Base-by-base conservation (phyloP, 768 basidiomycete genomes). In the Roridomyces roridus region DNA sequence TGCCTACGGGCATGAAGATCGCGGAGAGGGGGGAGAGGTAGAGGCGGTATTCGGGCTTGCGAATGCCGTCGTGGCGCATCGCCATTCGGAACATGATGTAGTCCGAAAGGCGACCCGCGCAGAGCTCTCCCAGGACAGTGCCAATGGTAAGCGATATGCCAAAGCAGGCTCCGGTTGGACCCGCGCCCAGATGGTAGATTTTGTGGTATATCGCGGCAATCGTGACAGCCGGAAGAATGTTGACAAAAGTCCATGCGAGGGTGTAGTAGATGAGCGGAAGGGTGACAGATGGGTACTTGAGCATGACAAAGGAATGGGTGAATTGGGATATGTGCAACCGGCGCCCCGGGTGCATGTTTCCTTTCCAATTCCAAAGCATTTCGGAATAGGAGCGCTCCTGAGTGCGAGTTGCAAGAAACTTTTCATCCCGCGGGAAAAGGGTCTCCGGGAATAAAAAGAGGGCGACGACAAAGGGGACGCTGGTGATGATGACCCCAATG, bases 401-500 rank as follows among this genome's bases (percentile, higher is more conserved):
- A 15, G 47, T 56, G 24, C 55, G 55, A n/a, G 31, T 29, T 42
- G 47, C 49, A 28, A 60, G 35, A n/a, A 56, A 51, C 47, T 60
- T 37, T 29, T 50, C 44, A n/a, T 55, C 53, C 15, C 36, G 52
- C 28, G 58, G 47, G 43, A 60, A 60, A 31, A 60, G 55, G 41
- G 55, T 56, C 45, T 56, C 55, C 14, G 55, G 55, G 42, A 56
- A 56, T 20, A 55, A 25, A 17, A 40, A 55, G 46, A 55, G 54
- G 15, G 55, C 55, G 18, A 56, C 17, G 29, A 56, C 55, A 36
- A 56, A 56, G 20, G 47, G 42, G 25, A 56, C 6, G 35, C 55
- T 50, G 41, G 55, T 56, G 47, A 56, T 49, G 41, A 56, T 56
- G 24, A 47, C 55, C n/a, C 55, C 55, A 20, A 56, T 56, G 42